Base-by-base conservation (phyloP, 1,284 basidiomycete species). In the Clitocybe nebularis region DNA sequence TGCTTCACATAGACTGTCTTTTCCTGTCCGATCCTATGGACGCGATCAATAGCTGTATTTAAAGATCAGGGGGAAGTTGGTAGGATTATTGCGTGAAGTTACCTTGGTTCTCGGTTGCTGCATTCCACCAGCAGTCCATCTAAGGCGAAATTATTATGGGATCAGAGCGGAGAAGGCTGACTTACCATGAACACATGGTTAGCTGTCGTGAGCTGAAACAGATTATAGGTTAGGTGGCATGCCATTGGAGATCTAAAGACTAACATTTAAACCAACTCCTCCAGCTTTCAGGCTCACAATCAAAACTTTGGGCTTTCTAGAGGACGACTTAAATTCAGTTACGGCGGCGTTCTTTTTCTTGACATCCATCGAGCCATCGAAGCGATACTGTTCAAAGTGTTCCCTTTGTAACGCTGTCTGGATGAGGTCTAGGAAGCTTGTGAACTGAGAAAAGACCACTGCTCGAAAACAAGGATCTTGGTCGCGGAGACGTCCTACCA, bases 111-210 rank as follows among this genome's bases (percentile, higher is more conserved):
- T 94, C 92, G 14, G 79, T 85, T 0, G 91, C 91, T 17, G 89
- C 81, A 60, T 93, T 94, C 90, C 91, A 95, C 90, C 90, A 94
- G 49, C 90, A 93, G 55, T 95, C 93, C 89, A 94, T 93, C 89
- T 89, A 46, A 30, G 43, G 34, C 5, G 33, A 5, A 17, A 28
- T 29, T 35, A 47, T 5, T 21, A 24, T 37, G 5, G n/a, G 28
- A 28, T 17, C 10, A 35, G 9, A 8, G 25, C 8, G 4, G 46
- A 9, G 10, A 22, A 13, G 2, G 19, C 16, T 17, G n/a, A 36
- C 69, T 51, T 54, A 83, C 86, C 86, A 94, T 91, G 62, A 90
- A 93, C 2, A 93, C 91, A 61, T 92, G 74, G 56, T 92, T 86
- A 4, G 82, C 83, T 22, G 71, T 77, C 19, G 86, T 89, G 39